A percentile compares a stretch with the other conserved stretches of the same genome.
Evolutionary conservation across 2,329 filamentous ascomycete species (phyloP).

Genomic region (Coniochaeta pulveracea): DNA sequence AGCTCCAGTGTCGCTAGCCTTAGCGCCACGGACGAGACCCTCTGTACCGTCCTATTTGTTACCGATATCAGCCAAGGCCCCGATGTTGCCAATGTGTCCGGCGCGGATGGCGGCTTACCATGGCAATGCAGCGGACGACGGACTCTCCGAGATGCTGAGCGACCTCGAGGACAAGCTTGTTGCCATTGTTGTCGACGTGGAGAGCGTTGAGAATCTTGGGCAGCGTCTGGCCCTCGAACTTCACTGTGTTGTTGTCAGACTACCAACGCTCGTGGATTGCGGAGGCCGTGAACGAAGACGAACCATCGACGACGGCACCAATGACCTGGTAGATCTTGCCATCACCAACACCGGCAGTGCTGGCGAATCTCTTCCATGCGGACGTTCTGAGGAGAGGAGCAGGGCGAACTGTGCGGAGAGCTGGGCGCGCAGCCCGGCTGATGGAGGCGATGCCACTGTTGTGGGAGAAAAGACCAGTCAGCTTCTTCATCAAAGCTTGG

Average conservation of each 20-base stretch:
- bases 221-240: slow-evolving; percentile 90
- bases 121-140: slow-evolving; percentile 99
- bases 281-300: slow-evolving; percentile 25
- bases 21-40: slow-evolving; percentile 91
- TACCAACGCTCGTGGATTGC: slow-evolving; percentile 2
- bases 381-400: slow-evolving; percentile 42
- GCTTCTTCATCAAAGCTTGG: slow-evolving; percentile 28
- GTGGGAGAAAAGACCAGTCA: slow-evolving; percentile 24
- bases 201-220: slow-evolving; percentile 97
- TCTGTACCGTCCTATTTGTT: slow-evolving; percentile 63
- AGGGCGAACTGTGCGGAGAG: slow-evolving; percentile 47
- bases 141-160: slow-evolving; percentile 99
- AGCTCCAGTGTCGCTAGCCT: slow-evolving; percentile 76
- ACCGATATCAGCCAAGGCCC: not conserved
- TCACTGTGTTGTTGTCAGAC: slow-evolving; percentile 48
- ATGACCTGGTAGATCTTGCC: slow-evolving; percentile 77
- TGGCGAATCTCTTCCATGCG: slow-evolving; percentile 47
- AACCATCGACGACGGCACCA: slow-evolving; percentile 98
- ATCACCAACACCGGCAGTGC: slow-evolving; percentile 44
- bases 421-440: slow-evolving; percentile 50
- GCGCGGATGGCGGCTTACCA: slow-evolving; percentile 41
- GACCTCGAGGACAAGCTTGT: slow-evolving; percentile 95
- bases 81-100: not conserved
- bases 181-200: slow-evolving; percentile 78
- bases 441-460: slow-evolving; percentile 56